Base-by-base conservation (phyloP, 306 rosid genomes). In the Adenanthera pavonina region DNA sequence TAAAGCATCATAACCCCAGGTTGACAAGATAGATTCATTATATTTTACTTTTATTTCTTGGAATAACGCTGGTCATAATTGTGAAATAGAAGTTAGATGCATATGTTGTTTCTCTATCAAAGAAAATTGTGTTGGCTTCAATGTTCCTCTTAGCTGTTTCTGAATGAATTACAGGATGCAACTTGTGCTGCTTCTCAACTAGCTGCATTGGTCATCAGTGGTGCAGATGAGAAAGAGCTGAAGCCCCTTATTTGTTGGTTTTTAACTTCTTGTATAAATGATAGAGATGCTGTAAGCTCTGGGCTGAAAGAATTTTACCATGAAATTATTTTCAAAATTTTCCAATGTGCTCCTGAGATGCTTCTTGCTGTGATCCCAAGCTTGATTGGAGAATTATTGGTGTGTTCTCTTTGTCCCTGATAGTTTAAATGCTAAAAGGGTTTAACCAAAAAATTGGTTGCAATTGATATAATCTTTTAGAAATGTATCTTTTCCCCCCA, bases 251-350 rank as follows among this genome's bases (percentile, higher is more conserved):
- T 92, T 84, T 90, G 89, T 88, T 86, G 91, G 82, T 89, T 93
- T 78, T 77, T 95, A 86, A 88, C 91, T 75, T 76, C 94, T 59
- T 95, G 98, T 77, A 91, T 95, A 80, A 82, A 85, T 77, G 89
- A 89, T 59, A 85, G 94, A 88, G 97, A 93, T 49, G 84, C 92
- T 56, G 88, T 83, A 71, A 81, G 76, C 53, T 85, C 92, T 78
- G 92, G 86, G 82, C 89, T 93, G 64, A 93, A 87, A 83, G 93
- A 93, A 79, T 84, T 70, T 84, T 91, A 93, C 91, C 98, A 93
- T 80, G 96, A 93, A 87, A 87, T 95, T 47, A 88, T 93, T 65
- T 88, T 86, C 62, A 83, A 87, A 87, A 82, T 93, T 80, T 89
- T 88, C 78, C 84, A 86, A 79, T 89, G 93, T 82, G 92, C 93